These are phyloP conservation scores for Verticillium tricorpus DNA, from an alignment of 2,329 filamentous ascomycete genomes.

Conservation along the genomic window DNA sequence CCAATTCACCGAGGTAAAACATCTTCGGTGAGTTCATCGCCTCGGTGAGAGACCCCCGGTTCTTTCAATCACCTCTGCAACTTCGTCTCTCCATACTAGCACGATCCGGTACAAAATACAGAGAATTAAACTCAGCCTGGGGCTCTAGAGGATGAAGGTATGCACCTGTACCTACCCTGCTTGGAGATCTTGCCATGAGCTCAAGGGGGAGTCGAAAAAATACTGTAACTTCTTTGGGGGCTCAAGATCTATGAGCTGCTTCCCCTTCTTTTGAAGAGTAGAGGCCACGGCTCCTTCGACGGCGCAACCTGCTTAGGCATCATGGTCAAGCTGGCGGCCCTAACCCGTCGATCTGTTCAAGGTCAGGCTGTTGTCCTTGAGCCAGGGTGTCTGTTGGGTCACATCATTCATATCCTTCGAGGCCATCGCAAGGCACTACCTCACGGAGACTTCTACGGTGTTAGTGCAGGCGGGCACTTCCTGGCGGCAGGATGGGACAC, in stretches of 20 bases:
- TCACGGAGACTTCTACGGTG: background rate
- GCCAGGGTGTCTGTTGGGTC: conserved; percentile 1
- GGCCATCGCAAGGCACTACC: background rate
- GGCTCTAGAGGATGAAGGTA: too few species aligned
- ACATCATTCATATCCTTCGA: background rate
- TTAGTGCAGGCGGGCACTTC: conserved; percentile 3
- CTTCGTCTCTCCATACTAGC: too few species aligned
- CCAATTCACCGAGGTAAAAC: background rate
- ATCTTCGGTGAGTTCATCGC: background rate
- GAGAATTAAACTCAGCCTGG: too few species aligned
- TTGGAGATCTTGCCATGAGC: background rate
- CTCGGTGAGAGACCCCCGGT: background rate
- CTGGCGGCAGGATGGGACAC: conserved; percentile 2
- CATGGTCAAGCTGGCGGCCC: conserved; percentile 1
- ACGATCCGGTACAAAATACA: too few species aligned
- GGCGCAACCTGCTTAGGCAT: background rate
- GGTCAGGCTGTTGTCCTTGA: background rate
- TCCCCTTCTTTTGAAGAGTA: background rate
- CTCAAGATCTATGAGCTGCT: too few species aligned
- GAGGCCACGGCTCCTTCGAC: background rate
- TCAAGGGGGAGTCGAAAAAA: background rate
- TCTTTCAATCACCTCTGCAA: too few species aligned
- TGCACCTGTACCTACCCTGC: background rate
- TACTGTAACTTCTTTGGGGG: too few species aligned
- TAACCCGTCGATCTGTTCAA: background rate